phyloP scores from a whole-genome alignment of 257 asterid genomes.

The Striga asiatica region DNA sequence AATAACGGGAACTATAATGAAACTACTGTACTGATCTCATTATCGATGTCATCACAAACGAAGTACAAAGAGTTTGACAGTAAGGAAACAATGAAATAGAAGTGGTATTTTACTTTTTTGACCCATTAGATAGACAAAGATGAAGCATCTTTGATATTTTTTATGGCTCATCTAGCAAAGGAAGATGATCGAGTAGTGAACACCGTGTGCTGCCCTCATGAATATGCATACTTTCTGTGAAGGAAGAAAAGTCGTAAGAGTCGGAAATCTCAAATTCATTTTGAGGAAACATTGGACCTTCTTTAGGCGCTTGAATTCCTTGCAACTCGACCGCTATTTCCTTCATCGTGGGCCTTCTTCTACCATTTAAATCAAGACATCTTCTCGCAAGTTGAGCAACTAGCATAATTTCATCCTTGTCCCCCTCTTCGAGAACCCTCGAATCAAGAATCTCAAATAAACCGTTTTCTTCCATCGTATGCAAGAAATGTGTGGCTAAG shows the following conservation, averaged over 20 bases:
- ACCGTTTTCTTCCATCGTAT: constrained; percentile 17
- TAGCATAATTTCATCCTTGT: background rate
- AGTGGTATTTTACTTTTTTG: no score
- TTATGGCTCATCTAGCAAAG: constrained; percentile 5
- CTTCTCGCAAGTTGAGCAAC: background rate
- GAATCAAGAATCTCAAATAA: constrained; percentile 24
- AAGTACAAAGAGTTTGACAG: no score
- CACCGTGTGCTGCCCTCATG: background rate
- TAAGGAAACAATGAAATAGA: no score
- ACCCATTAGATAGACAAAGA: no score
- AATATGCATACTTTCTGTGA: background rate
- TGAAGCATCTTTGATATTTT: no score
- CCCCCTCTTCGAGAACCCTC: background rate
- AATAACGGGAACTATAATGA: no score
- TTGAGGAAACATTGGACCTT: background rate
- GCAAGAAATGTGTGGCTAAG: constrained; percentile 17
- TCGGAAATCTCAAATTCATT: background rate
- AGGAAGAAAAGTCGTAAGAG: background rate
- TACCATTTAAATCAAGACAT: background rate
- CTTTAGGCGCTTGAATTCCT: constrained; percentile 4
- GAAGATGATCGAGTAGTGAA: background rate
- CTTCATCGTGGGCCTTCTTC: background rate
- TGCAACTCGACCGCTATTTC: background rate
- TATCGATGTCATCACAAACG: no score
- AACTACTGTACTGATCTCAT: no score